Evolutionary conservation across 228 moss, liverwort and hornwort species (phyloP).

Genomic region (Sphagnum fallax): DNA sequence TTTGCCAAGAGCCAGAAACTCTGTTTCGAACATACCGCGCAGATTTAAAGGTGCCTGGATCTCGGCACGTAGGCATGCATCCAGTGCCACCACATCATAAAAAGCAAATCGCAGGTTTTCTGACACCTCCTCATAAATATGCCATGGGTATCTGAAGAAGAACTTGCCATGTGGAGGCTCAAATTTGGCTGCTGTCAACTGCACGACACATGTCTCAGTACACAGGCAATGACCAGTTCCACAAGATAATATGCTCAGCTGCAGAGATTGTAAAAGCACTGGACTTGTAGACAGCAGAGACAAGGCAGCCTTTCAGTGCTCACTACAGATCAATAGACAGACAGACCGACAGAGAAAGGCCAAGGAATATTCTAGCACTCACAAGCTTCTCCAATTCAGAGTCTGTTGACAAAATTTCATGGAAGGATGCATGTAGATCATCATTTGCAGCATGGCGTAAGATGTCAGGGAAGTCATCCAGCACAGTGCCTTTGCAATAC

Average conservation of each 20-base stretch:
- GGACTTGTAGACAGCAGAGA: not conserved
- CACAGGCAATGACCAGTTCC: not conserved
- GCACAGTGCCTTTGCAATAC: constrained; percentile 38
- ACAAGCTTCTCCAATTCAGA: constrained; percentile 72
- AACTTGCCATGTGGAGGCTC: constrained; percentile 94
- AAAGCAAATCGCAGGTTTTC: constrained; percentile 75
- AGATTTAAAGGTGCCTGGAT: constrained; percentile 74
- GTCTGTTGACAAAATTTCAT: constrained; percentile 77
- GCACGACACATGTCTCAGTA: not conserved
- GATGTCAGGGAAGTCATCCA: constrained; percentile 47
- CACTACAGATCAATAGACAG: not conserved
- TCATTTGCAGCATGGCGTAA: constrained; percentile 33
- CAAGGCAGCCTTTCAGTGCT: not conserved
- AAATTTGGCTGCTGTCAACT: constrained; percentile 81
- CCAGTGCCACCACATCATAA: constrained; percentile 85
- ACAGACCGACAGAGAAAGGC: not conserved
- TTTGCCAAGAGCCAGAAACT: constrained; percentile 67
- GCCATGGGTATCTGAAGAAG: constrained; percentile 76
- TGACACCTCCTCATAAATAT: constrained; percentile 59
- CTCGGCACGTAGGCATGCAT: constrained; percentile 85
- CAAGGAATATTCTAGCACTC: not conserved
- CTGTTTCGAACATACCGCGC: constrained; percentile 48
- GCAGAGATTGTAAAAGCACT: not conserved
- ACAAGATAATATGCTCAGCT: not conserved
- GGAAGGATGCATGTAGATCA: constrained; percentile 67